phyloP scores from a whole-genome alignment of 805 yeast genomes.

The Ogataea saltuana region DNA sequence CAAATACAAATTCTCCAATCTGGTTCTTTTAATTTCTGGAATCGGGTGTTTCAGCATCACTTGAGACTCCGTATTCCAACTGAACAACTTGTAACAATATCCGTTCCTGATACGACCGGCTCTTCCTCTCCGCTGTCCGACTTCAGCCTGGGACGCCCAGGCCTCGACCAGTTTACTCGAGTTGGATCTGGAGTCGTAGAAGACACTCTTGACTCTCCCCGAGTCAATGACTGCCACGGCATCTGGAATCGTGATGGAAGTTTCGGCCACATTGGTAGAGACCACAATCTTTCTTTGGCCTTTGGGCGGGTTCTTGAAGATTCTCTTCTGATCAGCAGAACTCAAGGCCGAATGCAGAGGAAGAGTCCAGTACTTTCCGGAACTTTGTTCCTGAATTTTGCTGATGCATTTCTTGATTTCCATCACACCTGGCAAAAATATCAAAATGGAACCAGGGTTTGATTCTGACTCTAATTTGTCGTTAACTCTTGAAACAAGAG shows the following conservation, averaged over 20 bases:
- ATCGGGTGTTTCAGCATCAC: constrained; percentile 71
- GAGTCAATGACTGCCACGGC: constrained; percentile 89
- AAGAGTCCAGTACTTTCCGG: constrained; percentile 43
- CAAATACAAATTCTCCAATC: constrained; percentile 78
- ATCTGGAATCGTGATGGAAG: constrained; percentile 95
- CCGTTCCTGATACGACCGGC: constrained; percentile 95
- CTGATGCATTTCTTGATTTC: constrained; percentile 73
- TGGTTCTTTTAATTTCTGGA: constrained; percentile 86
- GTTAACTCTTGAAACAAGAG: constrained; percentile 57
- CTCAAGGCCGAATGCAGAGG: constrained; percentile 90
- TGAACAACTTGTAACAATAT: constrained; percentile 75
- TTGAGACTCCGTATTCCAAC: constrained; percentile 55
- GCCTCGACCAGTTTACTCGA: constrained; percentile 71
- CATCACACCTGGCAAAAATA: constrained; percentile 88
- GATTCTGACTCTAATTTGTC: constrained; percentile 40
- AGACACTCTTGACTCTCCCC: constrained; percentile 79
- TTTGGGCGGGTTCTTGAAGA: constrained; percentile 56
- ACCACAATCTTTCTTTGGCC: constrained; percentile 77
- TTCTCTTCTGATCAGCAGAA: constrained; percentile 78
- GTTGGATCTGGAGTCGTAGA: constrained; percentile 66
- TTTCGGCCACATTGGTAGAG: constrained; percentile 93
- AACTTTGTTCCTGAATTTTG: constrained; percentile 24
- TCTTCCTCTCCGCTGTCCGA: constrained; percentile 90
- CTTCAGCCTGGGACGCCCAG: constrained; percentile 91
- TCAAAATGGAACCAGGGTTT: constrained; percentile 70